These are phyloP conservation scores for Vicia villosa DNA, from an alignment of 306 rosid species.

Conservation along the genomic window DNA sequence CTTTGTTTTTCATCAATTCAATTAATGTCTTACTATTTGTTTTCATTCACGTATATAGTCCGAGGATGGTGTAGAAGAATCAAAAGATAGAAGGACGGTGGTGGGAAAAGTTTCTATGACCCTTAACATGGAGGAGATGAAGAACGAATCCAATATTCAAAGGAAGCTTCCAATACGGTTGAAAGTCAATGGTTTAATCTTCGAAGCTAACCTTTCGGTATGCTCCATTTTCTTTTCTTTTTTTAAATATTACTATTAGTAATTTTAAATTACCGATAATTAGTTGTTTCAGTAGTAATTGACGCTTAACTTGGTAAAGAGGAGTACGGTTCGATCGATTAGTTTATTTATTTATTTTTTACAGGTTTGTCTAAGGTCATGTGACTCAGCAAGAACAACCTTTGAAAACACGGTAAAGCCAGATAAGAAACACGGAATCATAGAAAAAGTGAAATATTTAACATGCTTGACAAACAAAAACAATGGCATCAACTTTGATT, in stretches of 20 bases:
- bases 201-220: slow-evolving; percentile 66
- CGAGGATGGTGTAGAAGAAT: slow-evolving; percentile 34
- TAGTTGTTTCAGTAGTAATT: too few relatives aligned
- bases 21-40: not conserved
- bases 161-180: slow-evolving; percentile 55
- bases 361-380: slow-evolving; percentile 55
- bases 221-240: slow-evolving; percentile 2
- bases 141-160: slow-evolving; percentile 32
- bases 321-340: too few relatives aligned
- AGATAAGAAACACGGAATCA: slow-evolving; percentile 32
- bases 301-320: too few relatives aligned
- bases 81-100: slow-evolving; percentile 38
- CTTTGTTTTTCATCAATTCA: not conserved
- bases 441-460: slow-evolving; percentile 36
- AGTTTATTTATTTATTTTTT: not conserved
- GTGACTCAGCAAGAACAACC: slow-evolving; percentile 23
- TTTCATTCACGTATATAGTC: slow-evolving; percentile 28
- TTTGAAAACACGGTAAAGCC: slow-evolving; percentile 31
- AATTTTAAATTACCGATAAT: too few relatives aligned
- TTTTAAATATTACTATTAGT: not conserved
- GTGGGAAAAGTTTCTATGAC: slow-evolving; percentile 55
- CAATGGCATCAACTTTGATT: slow-evolving; percentile 20
- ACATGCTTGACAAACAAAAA: slow-evolving; percentile 41
- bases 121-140: slow-evolving; percentile 38
- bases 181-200: slow-evolving; percentile 47